These are phyloP conservation scores for Paspalum notatum DNA, from an alignment of 176 grass and related monocot species.

Conservation along the genomic window DNA sequence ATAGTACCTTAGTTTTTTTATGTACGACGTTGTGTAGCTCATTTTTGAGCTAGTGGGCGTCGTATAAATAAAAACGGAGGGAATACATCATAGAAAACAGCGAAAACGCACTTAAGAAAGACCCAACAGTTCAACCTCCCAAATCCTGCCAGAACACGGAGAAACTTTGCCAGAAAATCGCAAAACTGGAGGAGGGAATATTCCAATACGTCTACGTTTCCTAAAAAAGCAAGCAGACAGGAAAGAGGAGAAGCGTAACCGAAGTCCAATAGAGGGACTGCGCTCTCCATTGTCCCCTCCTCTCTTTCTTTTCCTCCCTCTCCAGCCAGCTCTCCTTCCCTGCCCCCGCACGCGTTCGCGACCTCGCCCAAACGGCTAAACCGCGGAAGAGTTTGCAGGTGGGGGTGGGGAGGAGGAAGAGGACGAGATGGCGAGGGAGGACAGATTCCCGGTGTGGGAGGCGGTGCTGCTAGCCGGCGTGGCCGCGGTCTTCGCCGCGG, in stretches of 20 bases:
- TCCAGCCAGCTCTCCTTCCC: background rate
- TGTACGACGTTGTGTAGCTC: no score
- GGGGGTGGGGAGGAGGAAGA: background rate
- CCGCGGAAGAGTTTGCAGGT: slow-evolving; percentile 14
- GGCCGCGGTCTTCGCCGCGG: slow-evolving; percentile 53
- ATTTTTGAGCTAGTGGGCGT: no score
- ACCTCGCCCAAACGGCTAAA: slow-evolving; percentile 17
- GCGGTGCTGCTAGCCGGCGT: slow-evolving; percentile 47
- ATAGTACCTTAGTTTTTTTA: no score
- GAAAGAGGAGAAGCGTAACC: slow-evolving; percentile 22
- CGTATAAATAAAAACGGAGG: background rate
- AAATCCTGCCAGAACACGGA: background rate
- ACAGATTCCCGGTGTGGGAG: slow-evolving; percentile 60
- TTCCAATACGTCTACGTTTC: slow-evolving; percentile 18
- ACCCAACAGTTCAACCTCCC: background rate
- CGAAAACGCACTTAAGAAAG: background rate
- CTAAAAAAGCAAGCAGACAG: slow-evolving; percentile 25
- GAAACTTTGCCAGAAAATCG: background rate
- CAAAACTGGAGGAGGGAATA: slow-evolving; percentile 7
- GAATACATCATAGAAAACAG: background rate
- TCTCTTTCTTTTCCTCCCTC: background rate
- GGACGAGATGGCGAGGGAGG: slow-evolving; percentile 50
- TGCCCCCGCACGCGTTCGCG: slow-evolving; percentile 2
- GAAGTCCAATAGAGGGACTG: slow-evolving; percentile 22
- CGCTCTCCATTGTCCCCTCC: background rate